Conservation (phyloP, 1,284 basidiomycete species). For the Cystobasidiaceae sp. region DNA sequence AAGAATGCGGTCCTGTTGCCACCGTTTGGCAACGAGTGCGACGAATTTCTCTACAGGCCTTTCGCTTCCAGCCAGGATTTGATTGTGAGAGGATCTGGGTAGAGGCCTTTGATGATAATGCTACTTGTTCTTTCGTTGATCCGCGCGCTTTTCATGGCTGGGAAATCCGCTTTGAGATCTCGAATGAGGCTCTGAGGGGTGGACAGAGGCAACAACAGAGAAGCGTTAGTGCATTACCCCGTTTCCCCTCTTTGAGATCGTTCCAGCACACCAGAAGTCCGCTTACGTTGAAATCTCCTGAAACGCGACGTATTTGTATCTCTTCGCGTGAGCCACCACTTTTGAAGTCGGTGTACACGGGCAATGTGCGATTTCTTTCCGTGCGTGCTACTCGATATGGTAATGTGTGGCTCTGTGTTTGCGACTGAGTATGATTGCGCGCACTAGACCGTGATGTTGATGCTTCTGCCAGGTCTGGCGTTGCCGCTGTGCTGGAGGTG, state of each 20-base stretch:
- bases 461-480: background rate
- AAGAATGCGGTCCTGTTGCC: too few species aligned
- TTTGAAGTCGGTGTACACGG: conserved; percentile 3
- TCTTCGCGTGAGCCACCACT: conserved; percentile 9
- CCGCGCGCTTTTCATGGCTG: background rate
- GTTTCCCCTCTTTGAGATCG: too few species aligned
- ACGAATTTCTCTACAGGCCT: conserved; percentile 6
- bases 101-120: conserved; percentile 2
- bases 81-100: background rate
- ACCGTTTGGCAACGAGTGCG: background rate
- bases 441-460: background rate
- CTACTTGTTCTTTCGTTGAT: conserved; percentile 2
- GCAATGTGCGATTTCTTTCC: background rate
- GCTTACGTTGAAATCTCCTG: background rate
- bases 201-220: background rate
- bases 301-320: conserved; percentile 1
- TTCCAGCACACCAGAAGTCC: background rate
- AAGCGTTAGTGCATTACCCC: too few species aligned
- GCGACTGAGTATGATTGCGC: background rate
- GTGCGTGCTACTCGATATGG: conserved; percentile 12
- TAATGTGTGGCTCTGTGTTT: background rate
- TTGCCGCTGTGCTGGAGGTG: background rate
- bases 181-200: conserved; percentile 2
- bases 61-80: conserved; percentile 8
- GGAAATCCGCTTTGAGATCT: background rate